Base-by-base conservation (phyloP, 139 green algal species). In the Coelastrella sp. region DNA sequence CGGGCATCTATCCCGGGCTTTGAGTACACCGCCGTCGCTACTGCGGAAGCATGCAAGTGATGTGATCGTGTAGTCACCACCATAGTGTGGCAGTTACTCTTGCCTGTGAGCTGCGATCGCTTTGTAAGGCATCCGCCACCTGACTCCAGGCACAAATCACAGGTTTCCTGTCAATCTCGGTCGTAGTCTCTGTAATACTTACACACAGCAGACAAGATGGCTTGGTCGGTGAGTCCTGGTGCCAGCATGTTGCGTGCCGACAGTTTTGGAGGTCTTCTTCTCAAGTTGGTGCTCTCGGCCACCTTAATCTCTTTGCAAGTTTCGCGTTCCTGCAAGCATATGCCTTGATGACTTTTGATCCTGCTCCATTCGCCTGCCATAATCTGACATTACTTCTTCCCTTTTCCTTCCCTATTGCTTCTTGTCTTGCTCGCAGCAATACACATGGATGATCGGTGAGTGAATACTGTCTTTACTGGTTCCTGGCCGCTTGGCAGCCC, bases 361-460 rank as follows among this genome's bases (percentile, higher is more conserved):
- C 35, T 49, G 35, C 35, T 49, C 35, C 35, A 49, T 49, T 1
- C 35, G 35, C 35, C 35, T 49, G 35, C 35, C 35, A 3, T 1
- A 49, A 49, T 49, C 35, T 80, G 74, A 80, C 74, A 58, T 57
- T 57, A 7, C 74, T 80, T 24, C 24, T 80, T 58, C 24, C 56
- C 25, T n/a, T 17, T 15, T 80, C 8, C 17, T 22, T 58, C 0
- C 8, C 56, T 11, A 25, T 12, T 80, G 24, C 74, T 58, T 49
- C 68, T 76, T 76, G 15, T 10, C 68, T 15, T 70, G 24, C 10
- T 25, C 17, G 59, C 59, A 86, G 81, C 81, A 86, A 86, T 86
- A 87, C 25, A 87, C 82, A 87, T 78, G 63, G 61, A 60, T 87
- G 61, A 78, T 87, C 15, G 81, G 81, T 86, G 60, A 86, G 81